phyloP scores from a whole-genome alignment of 31 red algal genomes.

The Porphyra umbilicalis region DNA sequence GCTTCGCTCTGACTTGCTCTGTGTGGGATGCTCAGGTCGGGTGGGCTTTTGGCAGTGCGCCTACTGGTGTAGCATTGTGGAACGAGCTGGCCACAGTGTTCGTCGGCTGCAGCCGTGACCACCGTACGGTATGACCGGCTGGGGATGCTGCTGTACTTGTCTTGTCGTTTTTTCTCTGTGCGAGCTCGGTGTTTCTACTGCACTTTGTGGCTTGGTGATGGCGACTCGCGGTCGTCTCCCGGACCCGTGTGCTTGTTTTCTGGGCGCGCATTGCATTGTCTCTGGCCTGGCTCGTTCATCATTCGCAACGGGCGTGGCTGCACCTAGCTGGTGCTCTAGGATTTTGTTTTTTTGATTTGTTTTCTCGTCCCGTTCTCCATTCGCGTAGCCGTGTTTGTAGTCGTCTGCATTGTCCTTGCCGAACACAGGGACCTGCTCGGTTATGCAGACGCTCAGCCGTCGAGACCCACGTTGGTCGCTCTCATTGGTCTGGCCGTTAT shows the following conservation, averaged over 20 bases:
- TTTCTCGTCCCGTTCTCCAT: too few relatives aligned
- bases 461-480: too few relatives aligned
- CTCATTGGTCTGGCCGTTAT: too few relatives aligned
- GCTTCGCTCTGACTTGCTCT: too few relatives aligned
- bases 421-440: too few relatives aligned
- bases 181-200: not conserved
- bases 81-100: too few relatives aligned
- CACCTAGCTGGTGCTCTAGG: not conserved
- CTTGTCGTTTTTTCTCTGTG: not conserved
- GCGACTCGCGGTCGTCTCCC: too few relatives aligned
- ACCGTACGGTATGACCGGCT: not conserved
- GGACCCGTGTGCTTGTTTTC: not conserved
- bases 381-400: too few relatives aligned
- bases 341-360: not conserved
- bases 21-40: not conserved
- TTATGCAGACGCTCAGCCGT: too few relatives aligned
- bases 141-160: not conserved
- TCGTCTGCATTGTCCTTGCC: too few relatives aligned
- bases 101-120: too few relatives aligned
- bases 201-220: not conserved
- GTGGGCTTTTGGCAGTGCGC: not conserved
- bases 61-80: not conserved
- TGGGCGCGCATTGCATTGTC: too few relatives aligned
- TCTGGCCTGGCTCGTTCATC: not conserved
- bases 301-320: not conserved